These are phyloP conservation scores for Nannizziopsis barbatae DNA, from an alignment of 2,329 filamentous ascomycete genomes.

Conservation along the genomic window DNA sequence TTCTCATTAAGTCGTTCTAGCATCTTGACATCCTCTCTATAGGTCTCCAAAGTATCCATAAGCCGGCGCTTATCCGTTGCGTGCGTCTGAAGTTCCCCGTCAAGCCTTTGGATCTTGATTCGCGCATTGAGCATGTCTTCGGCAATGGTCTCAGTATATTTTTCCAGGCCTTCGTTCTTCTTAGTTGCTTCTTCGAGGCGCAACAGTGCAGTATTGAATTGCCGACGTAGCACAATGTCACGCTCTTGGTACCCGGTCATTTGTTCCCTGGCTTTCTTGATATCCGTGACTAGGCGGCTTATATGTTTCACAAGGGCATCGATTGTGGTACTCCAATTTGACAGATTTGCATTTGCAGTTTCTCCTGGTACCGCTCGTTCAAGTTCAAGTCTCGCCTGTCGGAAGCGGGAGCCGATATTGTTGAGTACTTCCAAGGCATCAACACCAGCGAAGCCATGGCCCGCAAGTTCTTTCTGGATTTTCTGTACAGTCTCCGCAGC, in stretches of 20 bases:
- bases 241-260: slow-evolving; percentile 28
- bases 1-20: slow-evolving; percentile 34
- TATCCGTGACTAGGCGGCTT: slow-evolving; percentile 25
- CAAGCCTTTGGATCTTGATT: slow-evolving; percentile 34
- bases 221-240: slow-evolving; percentile 33
- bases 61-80: slow-evolving; percentile 34
- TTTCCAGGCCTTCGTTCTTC: slow-evolving; percentile 31
- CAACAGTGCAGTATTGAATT: slow-evolving; percentile 35
- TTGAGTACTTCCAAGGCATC: slow-evolving; percentile 25
- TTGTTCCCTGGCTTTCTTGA: slow-evolving; percentile 25
- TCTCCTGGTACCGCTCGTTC: slow-evolving; percentile 37
- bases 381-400: slow-evolving; percentile 34
- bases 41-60: slow-evolving; percentile 34
- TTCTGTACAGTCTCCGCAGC: slow-evolving; percentile 28
- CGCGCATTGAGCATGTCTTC: slow-evolving; percentile 37
- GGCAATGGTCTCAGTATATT: slow-evolving; percentile 32
- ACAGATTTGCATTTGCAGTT: slow-evolving; percentile 28
- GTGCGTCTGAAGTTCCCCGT: slow-evolving; percentile 32
- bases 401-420: slow-evolving; percentile 32
- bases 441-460: slow-evolving; percentile 30
- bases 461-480: slow-evolving; percentile 28
- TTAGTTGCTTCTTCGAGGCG: slow-evolving; percentile 29
- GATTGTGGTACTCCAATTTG: slow-evolving; percentile 32
- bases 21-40: slow-evolving; percentile 33
- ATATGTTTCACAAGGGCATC: slow-evolving; percentile 32